These are phyloP conservation scores for Ceratocystis cubensis DNA, from an alignment of 2,329 filamentous ascomycete species.

Conservation along the genomic window DNA sequence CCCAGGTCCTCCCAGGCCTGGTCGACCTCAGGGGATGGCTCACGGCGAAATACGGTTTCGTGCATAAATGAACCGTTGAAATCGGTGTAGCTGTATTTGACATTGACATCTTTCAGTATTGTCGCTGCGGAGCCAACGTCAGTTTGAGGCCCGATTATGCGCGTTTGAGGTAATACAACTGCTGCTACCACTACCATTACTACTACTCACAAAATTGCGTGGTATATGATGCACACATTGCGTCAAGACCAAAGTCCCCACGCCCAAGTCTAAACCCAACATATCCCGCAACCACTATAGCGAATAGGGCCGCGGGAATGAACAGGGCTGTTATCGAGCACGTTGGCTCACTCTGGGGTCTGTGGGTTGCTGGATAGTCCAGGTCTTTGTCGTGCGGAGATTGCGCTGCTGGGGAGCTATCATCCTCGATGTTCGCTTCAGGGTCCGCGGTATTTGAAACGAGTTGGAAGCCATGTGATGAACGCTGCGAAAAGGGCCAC, in stretches of 20 bases:
- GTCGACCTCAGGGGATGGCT: conserved; percentile 41
- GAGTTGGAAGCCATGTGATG: conserved; percentile 19
- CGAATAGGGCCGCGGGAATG: conserved; percentile 18
- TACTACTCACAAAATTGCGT: conserved; percentile 30
- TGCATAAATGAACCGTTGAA: conserved; percentile 48
- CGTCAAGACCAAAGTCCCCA: conserved; percentile 21
- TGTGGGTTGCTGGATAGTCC: not conserved
- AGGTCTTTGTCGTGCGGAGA: not conserved
- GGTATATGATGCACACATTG: conserved; percentile 27
- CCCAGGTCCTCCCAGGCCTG: conserved; percentile 39
- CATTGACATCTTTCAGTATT: conserved; percentile 27
- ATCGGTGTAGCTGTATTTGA: conserved; percentile 27
- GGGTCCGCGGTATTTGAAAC: conserved; percentile 15
- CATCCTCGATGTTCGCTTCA: conserved; percentile 22
- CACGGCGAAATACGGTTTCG: conserved; percentile 40
- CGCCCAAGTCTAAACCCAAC: conserved; percentile 23
- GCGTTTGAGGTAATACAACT: not conserved
- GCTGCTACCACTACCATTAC: too few relatives aligned
- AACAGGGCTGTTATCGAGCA: conserved; percentile 16
- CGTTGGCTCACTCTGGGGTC: not conserved
- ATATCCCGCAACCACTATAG: conserved; percentile 22
- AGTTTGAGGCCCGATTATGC: not conserved
- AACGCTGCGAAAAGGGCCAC: conserved; percentile 9
- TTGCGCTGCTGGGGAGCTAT: not conserved
- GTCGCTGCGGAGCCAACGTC: conserved; percentile 25